A percentile compares a stretch with the other conserved stretches of the same genome.
These are phyloP conservation scores for Paracorniculantispora psalliotae DNA, from an alignment of 2,329 filamentous ascomycete species.

Conservation along the genomic window DNA sequence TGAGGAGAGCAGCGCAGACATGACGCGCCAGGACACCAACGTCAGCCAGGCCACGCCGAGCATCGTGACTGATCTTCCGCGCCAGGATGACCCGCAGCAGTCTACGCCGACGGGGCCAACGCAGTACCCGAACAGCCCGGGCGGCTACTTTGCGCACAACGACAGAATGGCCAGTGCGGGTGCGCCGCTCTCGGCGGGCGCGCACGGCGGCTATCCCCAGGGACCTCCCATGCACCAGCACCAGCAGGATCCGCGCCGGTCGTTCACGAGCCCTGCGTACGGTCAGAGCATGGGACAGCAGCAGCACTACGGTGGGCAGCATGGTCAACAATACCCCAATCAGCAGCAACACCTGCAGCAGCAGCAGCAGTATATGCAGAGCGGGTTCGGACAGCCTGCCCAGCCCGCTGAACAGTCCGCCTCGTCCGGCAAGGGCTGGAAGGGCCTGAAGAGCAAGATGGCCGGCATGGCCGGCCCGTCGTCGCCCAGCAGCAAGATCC, in stretches of 20 bases:
- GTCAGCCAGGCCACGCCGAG: background rate
- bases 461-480: slow-evolving; percentile 16
- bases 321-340: background rate
- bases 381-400: background rate
- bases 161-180: background rate
- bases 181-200: background rate
- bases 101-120: background rate
- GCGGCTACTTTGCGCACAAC: background rate
- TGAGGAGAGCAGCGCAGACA: background rate
- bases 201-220: background rate
- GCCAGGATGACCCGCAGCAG: background rate
- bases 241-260: background rate
- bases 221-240: background rate
- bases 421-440: slow-evolving; percentile 25
- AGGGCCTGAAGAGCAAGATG: slow-evolving; percentile 29
- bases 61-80: background rate
- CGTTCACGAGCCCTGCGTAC: background rate
- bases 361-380: background rate
- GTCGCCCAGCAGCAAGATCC: background rate
- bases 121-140: background rate
- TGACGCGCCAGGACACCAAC: background rate
- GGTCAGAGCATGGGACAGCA: background rate
- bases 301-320: background rate
- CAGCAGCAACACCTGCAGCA: too few species aligned
- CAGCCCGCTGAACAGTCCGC: background rate